A percentile compares a stretch with the other conserved stretches of the same genome.
phyloP scores from a whole-genome alignment of 768 basidiomycete genomes.

The Sutorius australiensis region DNA sequence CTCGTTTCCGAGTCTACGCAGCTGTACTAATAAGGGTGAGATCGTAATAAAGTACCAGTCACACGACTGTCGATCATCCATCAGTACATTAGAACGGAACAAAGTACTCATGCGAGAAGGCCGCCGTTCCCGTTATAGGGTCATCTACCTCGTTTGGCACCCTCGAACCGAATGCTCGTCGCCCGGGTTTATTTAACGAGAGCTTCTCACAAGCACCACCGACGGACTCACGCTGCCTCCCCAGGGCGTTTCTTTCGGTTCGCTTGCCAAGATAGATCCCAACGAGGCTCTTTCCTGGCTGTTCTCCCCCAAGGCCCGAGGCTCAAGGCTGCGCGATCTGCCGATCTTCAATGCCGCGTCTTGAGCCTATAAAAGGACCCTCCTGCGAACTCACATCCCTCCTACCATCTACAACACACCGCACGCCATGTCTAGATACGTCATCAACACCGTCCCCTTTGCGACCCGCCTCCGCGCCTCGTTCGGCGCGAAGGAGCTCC shows the following conservation, averaged over 20 bases:
- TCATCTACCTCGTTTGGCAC: not conserved
- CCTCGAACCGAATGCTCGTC: not conserved
- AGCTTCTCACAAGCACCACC: too few species aligned
- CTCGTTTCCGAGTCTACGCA: not conserved
- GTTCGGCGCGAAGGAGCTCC: slow-evolving; percentile 44
- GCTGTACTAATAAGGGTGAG: not conserved
- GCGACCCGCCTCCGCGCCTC: slow-evolving; percentile 37
- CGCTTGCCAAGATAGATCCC: not conserved
- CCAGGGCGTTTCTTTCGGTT: not conserved
- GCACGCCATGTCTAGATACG: slow-evolving; percentile 34
- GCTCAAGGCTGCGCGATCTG: too few species aligned
- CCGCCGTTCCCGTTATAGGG: not conserved
- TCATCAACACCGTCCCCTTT: slow-evolving; percentile 43
- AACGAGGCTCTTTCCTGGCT: not conserved
- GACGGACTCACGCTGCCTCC: not conserved
- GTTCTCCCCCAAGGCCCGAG: not conserved
- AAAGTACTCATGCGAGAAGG: not conserved
- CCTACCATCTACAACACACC: not conserved
- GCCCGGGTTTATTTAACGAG: not conserved
- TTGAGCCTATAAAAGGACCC: slow-evolving; percentile 17
- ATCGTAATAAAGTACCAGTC: not conserved
- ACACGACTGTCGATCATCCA: not conserved
- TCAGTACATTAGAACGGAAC: not conserved
- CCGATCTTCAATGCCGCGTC: not conserved
- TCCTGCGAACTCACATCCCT: not conserved